Evolutionary conservation across 768 basidiomycete species (phyloP), one percentile per base, ranked within the genome.

Genomic region (Lactifluus echinatus): DNA sequence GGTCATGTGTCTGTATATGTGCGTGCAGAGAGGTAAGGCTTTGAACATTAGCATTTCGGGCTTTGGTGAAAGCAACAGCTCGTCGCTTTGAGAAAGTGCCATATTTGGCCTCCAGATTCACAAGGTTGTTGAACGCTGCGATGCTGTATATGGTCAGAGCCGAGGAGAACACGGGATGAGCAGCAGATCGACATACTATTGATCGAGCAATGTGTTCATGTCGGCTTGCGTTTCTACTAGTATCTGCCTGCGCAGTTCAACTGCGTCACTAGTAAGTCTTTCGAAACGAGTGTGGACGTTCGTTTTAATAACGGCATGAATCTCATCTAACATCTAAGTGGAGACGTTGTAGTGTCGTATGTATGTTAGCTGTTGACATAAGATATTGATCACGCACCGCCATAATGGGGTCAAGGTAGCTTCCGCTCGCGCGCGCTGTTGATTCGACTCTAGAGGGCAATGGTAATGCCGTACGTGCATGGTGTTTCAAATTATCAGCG

Each of bases 211-310:
- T 8, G 29, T 46, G 8, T 12, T 50, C 56, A 62, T 26, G 23
- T 63, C 63, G 7, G 40, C 36, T 40, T 49, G 42, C 2, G 56
- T 51, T 37, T 63, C 53, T 7, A 42, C 44, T n/a, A 63, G 34
- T 24, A 62, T 55, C 2, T 43, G 63, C 36, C 33, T 46, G 24
- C 53, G 63, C 19, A 62, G 52, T 43, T 55, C 40, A 17, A 49
- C 44, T 10, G 42, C 46, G 21, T 51, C 44, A n/a, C 15, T 44
- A 28, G 50, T 46, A 17, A 62, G 12, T 28, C 56, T 55, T n/a
- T 62, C 56, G 19, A 63, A 63, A 39, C 63, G 55, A 24, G 31
- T 24, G 8, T 42, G 39, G 33, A 63, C 24, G 34, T 62, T 62
- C 29, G 15, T 43, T 34, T 57, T 54, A 29, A 62, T 39, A 23